These are phyloP conservation scores for Craterostigma plantagineum DNA, from an alignment of 257 asterid species.

Conservation along the genomic window DNA sequence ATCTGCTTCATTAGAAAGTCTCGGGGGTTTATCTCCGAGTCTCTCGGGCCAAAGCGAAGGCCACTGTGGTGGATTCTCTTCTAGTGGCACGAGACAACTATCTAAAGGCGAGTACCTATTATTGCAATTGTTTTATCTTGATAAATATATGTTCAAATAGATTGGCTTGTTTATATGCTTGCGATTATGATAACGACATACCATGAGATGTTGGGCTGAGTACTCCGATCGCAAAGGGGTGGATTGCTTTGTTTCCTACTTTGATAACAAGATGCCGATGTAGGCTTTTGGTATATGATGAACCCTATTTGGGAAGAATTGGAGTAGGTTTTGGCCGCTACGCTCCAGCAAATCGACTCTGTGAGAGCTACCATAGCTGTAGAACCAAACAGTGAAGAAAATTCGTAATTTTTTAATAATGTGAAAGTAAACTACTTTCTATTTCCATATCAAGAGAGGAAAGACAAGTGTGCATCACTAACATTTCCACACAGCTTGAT, in stretches of 20 bases:
- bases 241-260: slow-evolving; percentile 42
- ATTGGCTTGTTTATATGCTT: slow-evolving; percentile 22
- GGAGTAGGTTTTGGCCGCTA: slow-evolving; percentile 28
- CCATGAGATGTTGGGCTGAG: slow-evolving; percentile 53
- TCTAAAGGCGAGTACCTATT: slow-evolving; percentile 78
- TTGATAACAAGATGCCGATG: slow-evolving; percentile 57
- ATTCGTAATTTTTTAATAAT: too few relatives aligned
- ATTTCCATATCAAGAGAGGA: neutral
- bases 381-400: slow-evolving; percentile 15
- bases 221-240: slow-evolving; percentile 45
- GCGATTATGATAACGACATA: too few relatives aligned
- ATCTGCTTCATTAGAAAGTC: slow-evolving; percentile 31
- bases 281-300: slow-evolving; percentile 72
- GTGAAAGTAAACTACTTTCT: slow-evolving; percentile 1
- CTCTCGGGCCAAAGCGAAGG: slow-evolving; percentile 86
- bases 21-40: slow-evolving; percentile 46
- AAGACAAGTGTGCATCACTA: too few relatives aligned
- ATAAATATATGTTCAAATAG: too few relatives aligned
- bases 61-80: slow-evolving; percentile 30
- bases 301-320: slow-evolving; percentile 36
- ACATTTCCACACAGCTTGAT: slow-evolving; percentile 73
- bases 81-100: slow-evolving; percentile 44
- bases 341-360: slow-evolving; percentile 75
- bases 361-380: slow-evolving; percentile 84
- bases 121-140: slow-evolving; percentile 2